A percentile compares a stretch with the other conserved stretches of the same genome.
Evolutionary conservation across 2,329 filamentous ascomycete genomes (phyloP).

Genomic region (Fusarium mundagurra): DNA sequence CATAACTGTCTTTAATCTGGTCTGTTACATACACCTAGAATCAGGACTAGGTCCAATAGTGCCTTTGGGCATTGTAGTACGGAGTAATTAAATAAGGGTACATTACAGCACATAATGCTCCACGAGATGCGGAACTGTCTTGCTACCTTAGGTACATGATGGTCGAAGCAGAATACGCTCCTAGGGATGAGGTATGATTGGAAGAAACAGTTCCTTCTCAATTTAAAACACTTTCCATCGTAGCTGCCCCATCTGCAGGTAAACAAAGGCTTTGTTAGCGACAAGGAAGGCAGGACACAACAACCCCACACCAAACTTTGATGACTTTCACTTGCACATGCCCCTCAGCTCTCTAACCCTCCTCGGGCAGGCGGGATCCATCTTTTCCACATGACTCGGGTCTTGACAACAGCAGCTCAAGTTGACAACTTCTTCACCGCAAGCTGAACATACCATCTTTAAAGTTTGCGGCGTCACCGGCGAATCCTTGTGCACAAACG

Average conservation of each 20-base stretch:
- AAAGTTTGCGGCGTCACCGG: not conserved
- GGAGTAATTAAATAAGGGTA: not conserved
- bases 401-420: not conserved
- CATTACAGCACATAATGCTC: not conserved
- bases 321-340: not conserved
- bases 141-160: too few species aligned
- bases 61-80: not conserved
- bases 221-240: not conserved
- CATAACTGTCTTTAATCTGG: not conserved
- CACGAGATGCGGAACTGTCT: not conserved
- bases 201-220: not conserved
- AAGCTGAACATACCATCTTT: not conserved
- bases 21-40: not conserved
- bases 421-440: constrained; percentile 4
- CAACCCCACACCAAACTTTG: not conserved
- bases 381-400: constrained; percentile 7
- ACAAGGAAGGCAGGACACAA: not conserved
- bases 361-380: constrained; percentile 6
- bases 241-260: not conserved
- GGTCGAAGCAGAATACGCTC: not conserved
- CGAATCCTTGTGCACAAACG: not conserved
- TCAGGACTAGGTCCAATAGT: not conserved
- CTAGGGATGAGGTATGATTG: not conserved
- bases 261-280: not conserved
- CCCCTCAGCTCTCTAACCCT: constrained; percentile 8